Conservation (phyloP, 176 grass and related monocot species). For the Lolium multiflorum region DNA sequence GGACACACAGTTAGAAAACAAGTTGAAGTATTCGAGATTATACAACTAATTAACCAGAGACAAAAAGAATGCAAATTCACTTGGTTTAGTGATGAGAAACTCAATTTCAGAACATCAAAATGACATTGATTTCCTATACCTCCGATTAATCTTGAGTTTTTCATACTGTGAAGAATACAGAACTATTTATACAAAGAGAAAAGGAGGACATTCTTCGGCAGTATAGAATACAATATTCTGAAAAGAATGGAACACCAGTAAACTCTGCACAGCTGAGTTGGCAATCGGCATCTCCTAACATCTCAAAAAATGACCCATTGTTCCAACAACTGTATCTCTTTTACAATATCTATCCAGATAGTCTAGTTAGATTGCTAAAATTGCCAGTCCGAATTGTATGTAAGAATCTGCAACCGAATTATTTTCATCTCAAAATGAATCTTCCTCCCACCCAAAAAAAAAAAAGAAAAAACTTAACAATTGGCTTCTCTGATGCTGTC, state of each 20-base stretch:
- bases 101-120: no score
- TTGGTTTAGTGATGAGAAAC: no score
- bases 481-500: slow-evolving; percentile 62
- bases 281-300: slow-evolving; percentile 52
- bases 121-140: no score
- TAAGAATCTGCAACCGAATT: slow-evolving; percentile 68
- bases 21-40: no score
- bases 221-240: slow-evolving; percentile 51
- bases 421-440: slow-evolving; percentile 82
- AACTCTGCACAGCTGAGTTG: slow-evolving; percentile 51
- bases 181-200: slow-evolving; percentile 47
- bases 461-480: slow-evolving; percentile 58
- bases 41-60: no score
- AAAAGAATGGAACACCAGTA: slow-evolving; percentile 50
- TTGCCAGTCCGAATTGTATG: slow-evolving; percentile 55
- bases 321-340: slow-evolving; percentile 59
- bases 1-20: no score
- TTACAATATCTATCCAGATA: slow-evolving; percentile 69
- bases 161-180: slow-evolving; percentile 34
- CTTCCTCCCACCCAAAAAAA: slow-evolving; percentile 49
- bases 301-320: slow-evolving; percentile 43
- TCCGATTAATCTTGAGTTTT: no score
- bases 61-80: no score
- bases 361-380: slow-evolving; percentile 65
- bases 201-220: slow-evolving; percentile 26